Evolutionary conservation across 257 asterid genomes (phyloP).

Genomic region (Fraxinus cuspidata): DNA sequence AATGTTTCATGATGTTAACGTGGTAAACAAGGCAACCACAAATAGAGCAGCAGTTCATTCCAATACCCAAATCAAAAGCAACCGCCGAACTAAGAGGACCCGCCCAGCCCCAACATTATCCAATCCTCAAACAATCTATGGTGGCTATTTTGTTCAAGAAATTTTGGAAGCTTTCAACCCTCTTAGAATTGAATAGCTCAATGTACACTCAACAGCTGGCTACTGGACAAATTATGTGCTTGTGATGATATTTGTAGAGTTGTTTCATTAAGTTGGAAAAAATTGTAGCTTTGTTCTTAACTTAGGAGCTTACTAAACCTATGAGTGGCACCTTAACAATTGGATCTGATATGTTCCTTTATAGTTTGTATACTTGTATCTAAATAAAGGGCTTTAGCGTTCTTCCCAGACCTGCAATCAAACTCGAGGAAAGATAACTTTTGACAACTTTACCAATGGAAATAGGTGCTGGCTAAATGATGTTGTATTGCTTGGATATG

Average conservation of each 20-base stretch:
- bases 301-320: not conserved
- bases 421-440: not conserved
- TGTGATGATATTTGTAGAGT: conserved; percentile 41
- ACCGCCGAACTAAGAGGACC: too few relatives aligned
- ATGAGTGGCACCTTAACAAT: not conserved
- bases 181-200: not conserved
- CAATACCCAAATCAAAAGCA: not conserved
- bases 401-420: not conserved
- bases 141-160: not conserved
- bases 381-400: not conserved
- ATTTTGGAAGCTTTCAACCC: not conserved
- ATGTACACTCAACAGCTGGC: not conserved
- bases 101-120: not conserved
- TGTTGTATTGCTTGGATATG: not conserved
- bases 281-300: not conserved
- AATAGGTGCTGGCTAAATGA: not conserved
- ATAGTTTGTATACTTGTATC: not conserved
- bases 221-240: not conserved
- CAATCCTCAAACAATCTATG: not conserved
- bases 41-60: not conserved
- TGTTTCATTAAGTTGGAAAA: not conserved
- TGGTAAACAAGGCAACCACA: not conserved
- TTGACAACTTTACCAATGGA: not conserved
- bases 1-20: not conserved
- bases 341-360: not conserved